Base-by-base conservation (phyloP, 371 early-diverging fungal genomes). In the Mucor saturninus region DNA sequence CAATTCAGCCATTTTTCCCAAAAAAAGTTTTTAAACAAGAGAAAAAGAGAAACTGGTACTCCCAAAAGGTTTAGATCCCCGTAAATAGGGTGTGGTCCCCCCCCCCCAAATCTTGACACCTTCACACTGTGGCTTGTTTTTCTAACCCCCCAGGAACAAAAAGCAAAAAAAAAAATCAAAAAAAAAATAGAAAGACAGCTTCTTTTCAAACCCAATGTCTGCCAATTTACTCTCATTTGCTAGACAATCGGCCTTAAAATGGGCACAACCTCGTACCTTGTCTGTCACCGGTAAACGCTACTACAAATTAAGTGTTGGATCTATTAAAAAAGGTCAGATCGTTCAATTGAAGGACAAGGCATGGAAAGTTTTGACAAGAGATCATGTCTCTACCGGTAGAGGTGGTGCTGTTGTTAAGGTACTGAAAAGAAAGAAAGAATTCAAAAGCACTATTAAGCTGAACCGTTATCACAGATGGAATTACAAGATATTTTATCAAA, bases 351-450 rank as follows among this genome's bases (percentile, higher is more conserved):
- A 73, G 58, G 75, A 79, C 39, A 75, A 74, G 31, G 72, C 77
- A 9, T 81, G 77, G 80, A 69, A 65, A 55, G 83, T 83, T 0
- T 61, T 76, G 48, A 65, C 61, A 21, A 75, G 78, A 51, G 83
- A 83, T 49, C 74, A 74, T 50, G 73, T 72, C 9, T 71, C 76
- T 2, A 67, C 75, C 13, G 83, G 83, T 8, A 69, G 83, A 61
- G 83, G 83, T 7, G 79, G 83, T 51, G 83, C 81, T 13, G 74
- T 83, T 8, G 74, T 83, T 38, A 83, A 83, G 71, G 78, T 75
- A 73, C 21, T 21, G 21, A 21, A 21, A 21, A 21, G 21, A 21
- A 21, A 21, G 21, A 21, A 21, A 21, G 21, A 21, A 21, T 21
- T 21, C 21, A 21, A 21, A 21, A 21, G 21, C 21, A 21, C 21